Base-by-base conservation (phyloP, 192 early-diverging fungal species). In the Linnemannia zychae region DNA sequence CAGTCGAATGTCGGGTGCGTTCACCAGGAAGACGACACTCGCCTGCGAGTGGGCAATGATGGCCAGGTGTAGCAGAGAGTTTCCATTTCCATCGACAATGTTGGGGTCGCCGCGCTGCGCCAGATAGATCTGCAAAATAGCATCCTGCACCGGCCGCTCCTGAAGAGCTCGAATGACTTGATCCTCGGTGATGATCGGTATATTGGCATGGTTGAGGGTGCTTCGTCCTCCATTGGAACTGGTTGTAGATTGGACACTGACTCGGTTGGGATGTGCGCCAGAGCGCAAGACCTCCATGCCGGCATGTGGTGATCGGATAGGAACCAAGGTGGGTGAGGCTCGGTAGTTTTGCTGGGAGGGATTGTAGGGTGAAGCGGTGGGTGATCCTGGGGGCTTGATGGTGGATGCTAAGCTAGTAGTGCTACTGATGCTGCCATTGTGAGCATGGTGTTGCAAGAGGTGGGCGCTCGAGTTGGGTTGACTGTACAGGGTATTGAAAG, bases 1-100 rank as follows among this genome's bases (percentile, higher is more conserved):
- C 37, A 85, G 40, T 4, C 74, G 77, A 72, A 85, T 85, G 15
- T 85, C 83, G 17, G 83, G 77, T 38, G 83, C 73, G 31, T 76
- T 85, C 12, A 85, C 67, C 16, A 85, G 68, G 50, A 85, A 85
- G 33, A 85, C 83, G 7, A 85, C 36, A 53, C 83, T 79, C 11
- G 83, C 83, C 20, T 85, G 83, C 2, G 83, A 85, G 34, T 79
- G 78, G 5, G 77, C 77, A n/a, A 85, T 79, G 48, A 85, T 85
- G 20, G 83, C 83, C 9, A 85, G 70, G n/a, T 85, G 83, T 47
- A 85, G 13, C 7, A 85, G 50, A 0, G 83, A 85, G 31, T 79
- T 85, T 20, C 83, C 83, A 20, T 79, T 79, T 7, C 67, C 77
- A 34, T 85, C 83, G 18, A 85, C 74, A 76, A 85, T 85, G 49